phyloP scores from a whole-genome alignment of 2,329 filamentous ascomycete genomes.

The Myrmaecium sp. region DNA sequence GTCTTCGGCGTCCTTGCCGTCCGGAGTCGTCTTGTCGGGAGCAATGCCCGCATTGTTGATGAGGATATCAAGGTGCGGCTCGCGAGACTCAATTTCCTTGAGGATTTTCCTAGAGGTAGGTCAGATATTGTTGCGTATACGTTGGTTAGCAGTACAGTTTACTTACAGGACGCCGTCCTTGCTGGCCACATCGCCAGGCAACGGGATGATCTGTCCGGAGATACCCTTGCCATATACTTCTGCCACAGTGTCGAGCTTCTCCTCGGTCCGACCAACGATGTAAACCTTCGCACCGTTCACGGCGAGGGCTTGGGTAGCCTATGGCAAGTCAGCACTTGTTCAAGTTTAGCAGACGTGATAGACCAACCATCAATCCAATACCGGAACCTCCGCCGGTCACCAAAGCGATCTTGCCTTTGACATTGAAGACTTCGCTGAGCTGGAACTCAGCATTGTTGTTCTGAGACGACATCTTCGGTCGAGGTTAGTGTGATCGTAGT shows the following conservation, averaged over 20 bases:
- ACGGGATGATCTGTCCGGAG: conserved; percentile 28
- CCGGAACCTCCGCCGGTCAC: conserved; percentile 29
- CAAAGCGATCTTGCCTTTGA: conserved; percentile 23
- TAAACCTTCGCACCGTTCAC: conserved; percentile 32
- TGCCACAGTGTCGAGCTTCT: conserved; percentile 31
- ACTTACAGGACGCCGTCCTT: conserved; percentile 25
- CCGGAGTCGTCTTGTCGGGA: conserved; percentile 18
- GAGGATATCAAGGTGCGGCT: conserved; percentile 28
- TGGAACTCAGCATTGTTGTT: conserved; percentile 17
- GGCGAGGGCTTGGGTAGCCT: conserved; percentile 25
- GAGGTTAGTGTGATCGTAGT: too few relatives aligned
- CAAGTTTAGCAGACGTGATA: not conserved
- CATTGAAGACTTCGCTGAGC: conserved; percentile 17
- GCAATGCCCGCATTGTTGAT: conserved; percentile 32
- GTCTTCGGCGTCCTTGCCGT: conserved; percentile 25
- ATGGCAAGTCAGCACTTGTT: not conserved
- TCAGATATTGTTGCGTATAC: conserved; percentile 2
- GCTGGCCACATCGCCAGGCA: conserved; percentile 26
- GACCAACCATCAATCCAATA: conserved; percentile 27
- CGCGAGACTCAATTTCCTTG: conserved; percentile 25
- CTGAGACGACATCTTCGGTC: conserved; percentile 14
- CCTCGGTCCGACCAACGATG: conserved; percentile 29
- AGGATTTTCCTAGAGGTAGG: conserved; percentile 16
- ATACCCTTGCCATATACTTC: conserved; percentile 27
- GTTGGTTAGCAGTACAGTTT: conserved; percentile 1